A percentile compares a stretch with the other conserved stretches of the same genome.
Conservation (phyloP, 2,329 filamentous ascomycete genomes). For the Onygena corvina region DNA sequence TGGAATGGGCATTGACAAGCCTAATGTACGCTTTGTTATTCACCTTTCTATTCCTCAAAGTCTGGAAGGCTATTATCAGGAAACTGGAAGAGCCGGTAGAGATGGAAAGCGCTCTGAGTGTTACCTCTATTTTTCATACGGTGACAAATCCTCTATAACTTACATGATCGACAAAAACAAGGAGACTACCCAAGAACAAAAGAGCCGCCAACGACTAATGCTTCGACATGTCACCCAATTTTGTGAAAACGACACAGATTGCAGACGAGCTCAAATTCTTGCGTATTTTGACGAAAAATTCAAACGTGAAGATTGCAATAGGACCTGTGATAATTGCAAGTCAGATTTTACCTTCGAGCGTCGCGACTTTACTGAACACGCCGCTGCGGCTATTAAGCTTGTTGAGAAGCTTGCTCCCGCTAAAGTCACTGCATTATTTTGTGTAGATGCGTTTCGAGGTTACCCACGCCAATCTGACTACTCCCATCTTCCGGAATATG, state of each 20-base stretch:
- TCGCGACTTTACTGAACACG: constrained; percentile 65
- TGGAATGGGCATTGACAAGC: constrained; percentile 99
- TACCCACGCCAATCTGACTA: constrained; percentile 47
- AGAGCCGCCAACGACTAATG: constrained; percentile 73
- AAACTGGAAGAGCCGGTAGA: constrained; percentile 86
- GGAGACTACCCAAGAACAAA: constrained; percentile 65
- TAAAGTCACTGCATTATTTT: constrained; percentile 60
- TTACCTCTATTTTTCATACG: constrained; percentile 77
- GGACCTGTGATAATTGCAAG: constrained; percentile 79
- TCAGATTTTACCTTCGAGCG: constrained; percentile 58
- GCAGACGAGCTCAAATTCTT: constrained; percentile 74
- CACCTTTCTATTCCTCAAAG: constrained; percentile 90
- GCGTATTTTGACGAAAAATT: constrained; percentile 92
- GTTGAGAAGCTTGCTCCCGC: constrained; percentile 37
- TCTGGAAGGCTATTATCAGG: constrained; percentile 94
- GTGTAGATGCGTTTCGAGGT: constrained; percentile 73
- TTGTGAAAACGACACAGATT: constrained; percentile 81
- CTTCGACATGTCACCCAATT: constrained; percentile 72
- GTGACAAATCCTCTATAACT: constrained; percentile 59
- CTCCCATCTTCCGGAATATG: constrained; percentile 47
- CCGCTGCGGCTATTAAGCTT: constrained; percentile 56
- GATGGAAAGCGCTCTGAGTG: constrained; percentile 81
- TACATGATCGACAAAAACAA: constrained; percentile 67
- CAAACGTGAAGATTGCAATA: constrained; percentile 54
- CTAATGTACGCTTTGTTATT: constrained; percentile 90